A percentile compares a stretch with the other conserved stretches of the same genome.
phyloP scores from a whole-genome alignment of 495 filamentous ascomycete species.

The Annulohypoxylon stygium region DNA sequence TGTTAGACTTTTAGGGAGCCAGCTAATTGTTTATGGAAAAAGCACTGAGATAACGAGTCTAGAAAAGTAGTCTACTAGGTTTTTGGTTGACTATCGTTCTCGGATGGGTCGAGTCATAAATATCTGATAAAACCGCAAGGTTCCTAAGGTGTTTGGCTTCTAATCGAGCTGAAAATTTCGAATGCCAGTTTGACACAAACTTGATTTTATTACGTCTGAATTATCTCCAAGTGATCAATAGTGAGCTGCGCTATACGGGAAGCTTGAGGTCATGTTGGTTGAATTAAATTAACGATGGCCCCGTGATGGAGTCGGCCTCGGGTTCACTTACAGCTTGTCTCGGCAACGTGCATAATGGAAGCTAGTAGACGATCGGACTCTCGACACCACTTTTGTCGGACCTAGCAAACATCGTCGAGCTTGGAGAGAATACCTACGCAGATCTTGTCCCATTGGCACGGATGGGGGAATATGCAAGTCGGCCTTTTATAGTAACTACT shows the following conservation, averaged over 20 bases:
- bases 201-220: neutral
- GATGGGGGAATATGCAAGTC: constrained; percentile 28
- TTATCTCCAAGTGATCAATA: neutral
- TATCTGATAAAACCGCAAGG: constrained; percentile 27
- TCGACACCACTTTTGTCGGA: constrained; percentile 3
- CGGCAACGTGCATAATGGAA: constrained; percentile 31
- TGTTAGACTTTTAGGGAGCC: constrained; percentile 28
- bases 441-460: constrained; percentile 38
- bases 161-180: constrained; percentile 1
- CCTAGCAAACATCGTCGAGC: constrained; percentile 18
- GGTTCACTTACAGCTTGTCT: constrained; percentile 21
- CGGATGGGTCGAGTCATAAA: constrained; percentile 26
- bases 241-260: neutral
- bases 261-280: neutral
- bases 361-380: constrained; percentile 8
- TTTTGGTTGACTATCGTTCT: constrained; percentile 16
- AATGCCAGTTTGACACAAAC: constrained; percentile 13
- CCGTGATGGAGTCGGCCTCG: constrained; percentile 10
- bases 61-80: constrained; percentile 17
- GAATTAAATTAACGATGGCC: neutral
- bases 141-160: neutral
- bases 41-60: constrained; percentile 15
- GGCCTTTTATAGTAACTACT: constrained; percentile 12
- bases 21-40: constrained; percentile 20
- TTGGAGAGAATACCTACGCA: neutral